phyloP scores from a whole-genome alignment of 2,329 filamentous ascomycete genomes.

The Orbilia brochopaga region DNA sequence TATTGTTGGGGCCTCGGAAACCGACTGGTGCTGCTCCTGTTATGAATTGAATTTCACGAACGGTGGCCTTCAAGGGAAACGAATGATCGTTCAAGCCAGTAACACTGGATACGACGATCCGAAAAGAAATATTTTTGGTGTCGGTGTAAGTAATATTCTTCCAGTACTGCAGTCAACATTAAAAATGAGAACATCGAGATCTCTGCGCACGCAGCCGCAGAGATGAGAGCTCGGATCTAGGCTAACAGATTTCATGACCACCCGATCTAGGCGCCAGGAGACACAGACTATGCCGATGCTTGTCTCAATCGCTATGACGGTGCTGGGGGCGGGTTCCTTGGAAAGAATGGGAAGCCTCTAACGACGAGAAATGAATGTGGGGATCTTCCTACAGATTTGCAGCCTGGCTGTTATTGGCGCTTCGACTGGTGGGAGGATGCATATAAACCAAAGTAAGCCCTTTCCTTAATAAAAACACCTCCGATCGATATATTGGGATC shows the following conservation, averaged over 20 bases:
- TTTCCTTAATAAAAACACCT: neutral
- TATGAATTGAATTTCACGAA: conserved; percentile 67
- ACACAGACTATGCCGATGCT: conserved; percentile 32
- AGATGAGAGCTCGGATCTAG: too few species aligned
- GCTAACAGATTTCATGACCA: too few species aligned
- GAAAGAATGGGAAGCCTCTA: conserved; percentile 59
- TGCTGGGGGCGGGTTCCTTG: conserved; percentile 30
- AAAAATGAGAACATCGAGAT: too few species aligned
- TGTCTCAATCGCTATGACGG: conserved; percentile 39
- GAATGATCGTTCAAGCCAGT: conserved; percentile 69
- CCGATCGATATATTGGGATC: neutral
- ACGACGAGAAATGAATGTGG: conserved; percentile 63
- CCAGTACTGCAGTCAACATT: neutral
- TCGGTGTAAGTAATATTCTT: conserved; percentile 32
- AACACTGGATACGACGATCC: conserved; percentile 67
- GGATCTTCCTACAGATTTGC: conserved; percentile 63
- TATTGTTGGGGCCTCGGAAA: conserved; percentile 65
- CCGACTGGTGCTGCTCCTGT: conserved; percentile 70
- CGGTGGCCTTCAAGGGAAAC: conserved; percentile 63
- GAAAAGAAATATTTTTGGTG: conserved; percentile 66
- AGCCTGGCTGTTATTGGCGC: conserved; percentile 68
- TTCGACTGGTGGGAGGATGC: conserved; percentile 60
- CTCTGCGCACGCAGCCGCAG: too few species aligned
- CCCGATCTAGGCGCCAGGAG: conserved; percentile 27
- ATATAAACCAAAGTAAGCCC: conserved; percentile 43